phyloP scores from a whole-genome alignment of 805 yeast species.

The Starmerella etchellsii region DNA sequence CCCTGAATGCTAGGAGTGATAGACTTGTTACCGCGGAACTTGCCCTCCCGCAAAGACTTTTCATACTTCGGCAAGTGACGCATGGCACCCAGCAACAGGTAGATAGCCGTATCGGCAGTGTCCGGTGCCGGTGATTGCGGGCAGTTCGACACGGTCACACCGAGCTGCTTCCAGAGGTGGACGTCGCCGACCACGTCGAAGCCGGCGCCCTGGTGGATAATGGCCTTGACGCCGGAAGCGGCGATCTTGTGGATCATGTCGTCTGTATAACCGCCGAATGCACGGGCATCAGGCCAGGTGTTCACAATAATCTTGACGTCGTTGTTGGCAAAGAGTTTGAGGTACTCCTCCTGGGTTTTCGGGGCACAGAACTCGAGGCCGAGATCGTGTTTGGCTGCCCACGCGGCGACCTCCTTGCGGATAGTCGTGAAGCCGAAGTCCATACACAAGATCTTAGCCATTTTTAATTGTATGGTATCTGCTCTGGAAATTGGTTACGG shows the following conservation, averaged over 20 bases:
- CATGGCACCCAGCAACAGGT: conserved; percentile 37
- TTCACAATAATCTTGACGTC: conserved; percentile 17
- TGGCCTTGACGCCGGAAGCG: conserved; percentile 24
- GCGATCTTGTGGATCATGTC: conserved; percentile 17
- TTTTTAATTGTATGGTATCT: too few species aligned
- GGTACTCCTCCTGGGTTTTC: conserved; percentile 14
- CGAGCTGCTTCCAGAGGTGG: conserved; percentile 31
- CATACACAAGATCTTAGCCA: conserved; percentile 11
- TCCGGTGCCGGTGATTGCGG: conserved; percentile 42
- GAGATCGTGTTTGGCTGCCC: conserved; percentile 5
- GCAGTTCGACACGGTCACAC: conserved; percentile 39
- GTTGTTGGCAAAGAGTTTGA: conserved; percentile 12
- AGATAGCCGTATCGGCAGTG: conserved; percentile 45
- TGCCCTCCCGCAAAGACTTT: conserved; percentile 32
- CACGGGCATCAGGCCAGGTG: conserved; percentile 19
- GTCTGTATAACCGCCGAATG: conserved; percentile 16
- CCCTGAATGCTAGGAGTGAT: conserved; percentile 39
- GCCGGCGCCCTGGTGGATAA: conserved; percentile 47
- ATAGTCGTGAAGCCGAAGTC: conserved; percentile 2
- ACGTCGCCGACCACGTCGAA: conserved; percentile 41
- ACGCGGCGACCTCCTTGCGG: conserved; percentile 3
- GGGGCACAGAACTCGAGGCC: conserved; percentile 14
- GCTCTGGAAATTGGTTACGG: too few species aligned
- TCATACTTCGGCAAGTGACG: conserved; percentile 36
- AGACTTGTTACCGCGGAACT: conserved; percentile 29